phyloP scores from a whole-genome alignment of 148 eudicot species.

The Oxyria digyna region DNA sequence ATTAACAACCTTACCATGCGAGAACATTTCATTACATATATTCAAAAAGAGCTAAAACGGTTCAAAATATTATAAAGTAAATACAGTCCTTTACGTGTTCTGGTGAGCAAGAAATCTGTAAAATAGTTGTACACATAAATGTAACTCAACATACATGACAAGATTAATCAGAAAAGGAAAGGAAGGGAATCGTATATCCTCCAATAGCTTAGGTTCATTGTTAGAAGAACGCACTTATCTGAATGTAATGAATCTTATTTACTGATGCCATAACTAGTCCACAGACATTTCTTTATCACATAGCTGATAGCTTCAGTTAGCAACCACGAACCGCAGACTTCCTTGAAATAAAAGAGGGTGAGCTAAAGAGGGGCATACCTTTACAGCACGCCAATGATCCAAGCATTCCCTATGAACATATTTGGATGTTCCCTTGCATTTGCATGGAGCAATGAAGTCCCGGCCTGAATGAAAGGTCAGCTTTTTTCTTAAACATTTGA shows the following conservation, averaged over 20 bases:
- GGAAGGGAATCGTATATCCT: not conserved
- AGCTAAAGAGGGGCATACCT: slow-evolving; percentile 24
- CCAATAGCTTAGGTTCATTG: not conserved
- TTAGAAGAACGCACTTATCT: not conserved
- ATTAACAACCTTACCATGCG: not conserved
- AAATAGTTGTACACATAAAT: not conserved
- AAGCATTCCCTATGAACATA: slow-evolving; percentile 89
- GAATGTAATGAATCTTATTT: not conserved
- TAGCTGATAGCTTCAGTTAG: not conserved
- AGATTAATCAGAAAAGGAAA: not conserved
- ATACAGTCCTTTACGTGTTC: not conserved
- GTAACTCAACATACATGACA: not conserved
- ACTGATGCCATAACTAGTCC: not conserved
- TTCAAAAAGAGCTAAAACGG: not conserved
- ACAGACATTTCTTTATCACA: not conserved
- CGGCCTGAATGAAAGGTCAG: slow-evolving; percentile 41
- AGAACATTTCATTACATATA: not conserved
- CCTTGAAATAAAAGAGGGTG: not conserved
- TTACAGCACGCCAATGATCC: slow-evolving; percentile 97
- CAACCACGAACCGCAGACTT: not conserved
- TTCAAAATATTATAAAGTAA: not conserved
- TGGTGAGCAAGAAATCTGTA: not conserved
- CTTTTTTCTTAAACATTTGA: slow-evolving; percentile 1
- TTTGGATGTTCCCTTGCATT: slow-evolving; percentile 92
- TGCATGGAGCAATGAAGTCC: slow-evolving; percentile 97